These are phyloP conservation scores for Medakamo hakoo DNA, from an alignment of 139 green algal species.

Conservation along the genomic window DNA sequence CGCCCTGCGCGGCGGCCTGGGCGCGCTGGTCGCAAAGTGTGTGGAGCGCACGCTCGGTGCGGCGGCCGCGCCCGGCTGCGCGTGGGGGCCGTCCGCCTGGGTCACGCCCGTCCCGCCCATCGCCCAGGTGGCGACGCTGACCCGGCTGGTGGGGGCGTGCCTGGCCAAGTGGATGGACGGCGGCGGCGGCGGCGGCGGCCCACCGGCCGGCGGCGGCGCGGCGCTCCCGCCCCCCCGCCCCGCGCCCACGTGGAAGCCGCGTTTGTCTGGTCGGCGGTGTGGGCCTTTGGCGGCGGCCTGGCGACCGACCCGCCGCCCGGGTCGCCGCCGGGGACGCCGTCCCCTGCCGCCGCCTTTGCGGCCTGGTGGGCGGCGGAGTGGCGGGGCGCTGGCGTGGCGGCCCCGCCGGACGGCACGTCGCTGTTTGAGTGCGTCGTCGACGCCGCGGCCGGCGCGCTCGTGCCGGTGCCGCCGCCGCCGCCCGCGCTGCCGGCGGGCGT, in stretches of 20 bases:
- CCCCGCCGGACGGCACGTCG: not conserved
- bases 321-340: too few relatives aligned
- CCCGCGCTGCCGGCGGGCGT: too few relatives aligned
- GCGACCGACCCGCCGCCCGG: not conserved
- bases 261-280: conserved; percentile 86
- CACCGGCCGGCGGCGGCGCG: too few relatives aligned
- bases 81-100: conserved; percentile 63
- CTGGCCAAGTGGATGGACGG: not conserved
- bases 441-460: too few relatives aligned
- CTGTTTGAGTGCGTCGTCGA: not conserved
- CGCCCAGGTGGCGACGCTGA: conserved; percentile 68
- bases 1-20: conserved; percentile 54
- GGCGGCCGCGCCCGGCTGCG: conserved; percentile 64
- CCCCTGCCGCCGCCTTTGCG: conserved; percentile 13
- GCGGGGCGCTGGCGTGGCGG: conserved; percentile 24
- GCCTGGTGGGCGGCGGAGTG: conserved; percentile 52
- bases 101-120: conserved; percentile 61
- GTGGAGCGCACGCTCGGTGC: conserved; percentile 74
- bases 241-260: conserved; percentile 72
- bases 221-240: conserved; percentile 29
- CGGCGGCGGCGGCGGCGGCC: too few relatives aligned
- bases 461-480: too few relatives aligned
- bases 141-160: not conserved
- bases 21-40: conserved; percentile 68
- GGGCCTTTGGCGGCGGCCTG: conserved; percentile 70